Conservation (phyloP, 139 green algal species). For the Chara braunii region DNA sequence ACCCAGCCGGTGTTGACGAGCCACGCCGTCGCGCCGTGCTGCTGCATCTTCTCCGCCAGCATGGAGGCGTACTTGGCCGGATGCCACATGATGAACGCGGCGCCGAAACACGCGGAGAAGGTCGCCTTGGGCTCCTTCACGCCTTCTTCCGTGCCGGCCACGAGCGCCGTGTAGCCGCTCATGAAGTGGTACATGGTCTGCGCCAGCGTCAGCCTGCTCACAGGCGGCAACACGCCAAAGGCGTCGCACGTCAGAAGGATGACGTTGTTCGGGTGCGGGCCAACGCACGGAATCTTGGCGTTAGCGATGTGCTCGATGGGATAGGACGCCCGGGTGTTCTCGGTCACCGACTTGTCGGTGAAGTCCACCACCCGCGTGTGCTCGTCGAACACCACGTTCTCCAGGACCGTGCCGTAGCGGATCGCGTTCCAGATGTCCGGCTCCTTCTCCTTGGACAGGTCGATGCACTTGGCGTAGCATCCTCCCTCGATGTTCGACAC, state of each 20-base stretch:
- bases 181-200: constrained; percentile 99
- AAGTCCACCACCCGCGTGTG: constrained; percentile 46
- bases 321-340: too few species aligned
- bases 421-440: constrained; percentile 87
- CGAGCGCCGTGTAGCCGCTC: constrained; percentile 82
- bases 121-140: constrained; percentile 88
- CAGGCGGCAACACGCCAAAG: constrained; percentile 86
- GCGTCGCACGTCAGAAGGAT: constrained; percentile 76
- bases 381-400: constrained; percentile 80
- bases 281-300: constrained; percentile 20
- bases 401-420: constrained; percentile 75
- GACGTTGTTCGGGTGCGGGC: constrained; percentile 46
- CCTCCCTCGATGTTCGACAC: constrained; percentile 93
- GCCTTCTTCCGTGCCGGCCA: constrained; percentile 87
- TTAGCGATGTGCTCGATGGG: too few species aligned
- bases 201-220: constrained; percentile 66
- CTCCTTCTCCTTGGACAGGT: constrained; percentile 67
- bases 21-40: constrained; percentile 68
- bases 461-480: constrained; percentile 94
- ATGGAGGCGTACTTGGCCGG: constrained; percentile 81
- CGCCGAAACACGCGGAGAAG: constrained; percentile 47
- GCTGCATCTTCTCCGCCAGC: constrained; percentile 78
- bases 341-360: constrained; percentile 57
- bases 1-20: constrained; percentile 87
- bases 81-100: constrained; percentile 67